These are phyloP conservation scores for Lachnellula arida DNA, from an alignment of 2,329 filamentous ascomycete species.

Conservation along the genomic window DNA sequence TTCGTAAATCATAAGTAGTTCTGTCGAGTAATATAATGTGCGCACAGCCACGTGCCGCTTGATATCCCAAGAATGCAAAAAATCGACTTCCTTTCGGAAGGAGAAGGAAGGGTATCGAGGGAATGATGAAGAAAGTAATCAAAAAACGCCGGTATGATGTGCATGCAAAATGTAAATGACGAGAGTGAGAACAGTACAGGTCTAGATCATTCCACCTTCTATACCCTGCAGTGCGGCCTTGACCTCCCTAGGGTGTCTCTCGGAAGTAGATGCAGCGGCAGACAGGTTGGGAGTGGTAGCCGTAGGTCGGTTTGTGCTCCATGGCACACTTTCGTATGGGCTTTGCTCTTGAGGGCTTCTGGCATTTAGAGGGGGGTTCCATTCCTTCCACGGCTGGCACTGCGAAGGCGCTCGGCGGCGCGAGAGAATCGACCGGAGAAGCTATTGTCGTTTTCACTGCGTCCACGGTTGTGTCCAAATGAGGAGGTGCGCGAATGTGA, in stretches of 20 bases:
- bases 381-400: slow-evolving; percentile 52
- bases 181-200: background rate
- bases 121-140: slow-evolving; percentile 13
- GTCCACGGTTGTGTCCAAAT: slow-evolving; percentile 48
- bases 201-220: slow-evolving; percentile 33
- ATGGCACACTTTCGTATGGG: slow-evolving; percentile 32
- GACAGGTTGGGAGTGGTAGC: slow-evolving; percentile 7
- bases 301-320: slow-evolving; percentile 12
- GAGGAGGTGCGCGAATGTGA: slow-evolving; percentile 19
- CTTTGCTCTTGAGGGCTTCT: slow-evolving; percentile 24
- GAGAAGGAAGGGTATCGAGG: slow-evolving; percentile 12
- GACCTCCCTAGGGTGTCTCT: slow-evolving; percentile 31
- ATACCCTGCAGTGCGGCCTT: slow-evolving; percentile 27
- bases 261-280: slow-evolving; percentile 5
- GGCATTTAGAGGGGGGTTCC: slow-evolving; percentile 16
- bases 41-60: no score
- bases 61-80: slow-evolving; percentile 3
- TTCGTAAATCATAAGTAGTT: slow-evolving; percentile 16
- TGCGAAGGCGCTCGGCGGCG: slow-evolving; percentile 56
- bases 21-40: background rate
- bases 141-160: slow-evolving; percentile 4
- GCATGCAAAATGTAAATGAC: background rate
- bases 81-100: background rate
- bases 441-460: slow-evolving; percentile 49
- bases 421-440: slow-evolving; percentile 52